These are phyloP conservation scores for Wakefieldia striispora DNA, from an alignment of 768 basidiomycete genomes.

Conservation along the genomic window DNA sequence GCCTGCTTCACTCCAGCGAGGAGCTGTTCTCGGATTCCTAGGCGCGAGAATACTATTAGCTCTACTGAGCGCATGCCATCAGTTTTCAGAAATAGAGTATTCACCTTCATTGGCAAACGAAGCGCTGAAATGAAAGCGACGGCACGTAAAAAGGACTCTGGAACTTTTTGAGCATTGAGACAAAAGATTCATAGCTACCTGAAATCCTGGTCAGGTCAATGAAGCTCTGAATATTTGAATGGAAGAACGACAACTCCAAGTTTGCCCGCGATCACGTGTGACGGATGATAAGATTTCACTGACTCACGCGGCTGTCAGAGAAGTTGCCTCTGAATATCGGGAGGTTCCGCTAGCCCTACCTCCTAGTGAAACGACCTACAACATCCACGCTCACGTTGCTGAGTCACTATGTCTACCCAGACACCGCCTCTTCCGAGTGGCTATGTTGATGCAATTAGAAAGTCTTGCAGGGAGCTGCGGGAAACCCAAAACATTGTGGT, in stretches of 20 bases:
- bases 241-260: too few relatives aligned
- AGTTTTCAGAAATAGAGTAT: neutral
- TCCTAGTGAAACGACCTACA: too few relatives aligned
- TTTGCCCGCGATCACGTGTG: slow-evolving; percentile 20
- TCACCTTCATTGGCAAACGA: slow-evolving; percentile 21
- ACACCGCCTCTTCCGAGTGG: slow-evolving; percentile 45
- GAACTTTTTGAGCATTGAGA: slow-evolving; percentile 12
- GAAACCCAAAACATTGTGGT: slow-evolving; percentile 51
- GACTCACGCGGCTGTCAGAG: too few relatives aligned
- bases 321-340: too few relatives aligned
- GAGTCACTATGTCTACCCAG: slow-evolving; percentile 11
- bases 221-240: too few relatives aligned
- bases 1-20: slow-evolving; percentile 56
- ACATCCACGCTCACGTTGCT: neutral
- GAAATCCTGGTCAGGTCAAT: neutral
- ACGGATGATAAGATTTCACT: slow-evolving; percentile 11
- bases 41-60: neutral
- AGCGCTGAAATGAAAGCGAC: slow-evolving; percentile 13
- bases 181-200: slow-evolving; percentile 12
- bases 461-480: slow-evolving; percentile 50
- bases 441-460: slow-evolving; percentile 51
- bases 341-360: too few relatives aligned
- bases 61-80: neutral
- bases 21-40: slow-evolving; percentile 56
- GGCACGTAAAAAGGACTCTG: neutral